Percentiles rank a stretch among this genome's conserved stretches.
Evolutionary conservation across 2,329 filamentous ascomycete genomes (phyloP).

Genomic region (Colletotrichum melonis): DNA sequence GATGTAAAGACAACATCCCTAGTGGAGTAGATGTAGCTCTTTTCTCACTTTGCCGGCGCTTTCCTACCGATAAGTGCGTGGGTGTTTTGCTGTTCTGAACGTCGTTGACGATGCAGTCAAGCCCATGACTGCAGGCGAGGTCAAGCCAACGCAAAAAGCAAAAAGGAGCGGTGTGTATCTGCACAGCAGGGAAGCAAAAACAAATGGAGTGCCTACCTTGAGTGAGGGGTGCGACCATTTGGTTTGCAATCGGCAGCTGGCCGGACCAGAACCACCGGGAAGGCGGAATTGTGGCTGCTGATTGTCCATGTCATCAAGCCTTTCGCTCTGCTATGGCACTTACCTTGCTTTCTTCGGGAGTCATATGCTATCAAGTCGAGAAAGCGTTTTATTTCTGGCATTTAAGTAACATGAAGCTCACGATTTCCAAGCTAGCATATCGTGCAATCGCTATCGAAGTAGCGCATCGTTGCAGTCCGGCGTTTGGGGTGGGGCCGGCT

Average conservation of each 20-base stretch:
- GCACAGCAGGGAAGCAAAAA: background rate
- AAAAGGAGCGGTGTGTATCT: background rate
- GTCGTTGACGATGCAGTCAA: background rate
- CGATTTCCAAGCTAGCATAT: no score
- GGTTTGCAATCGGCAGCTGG: background rate
- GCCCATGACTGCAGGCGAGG: background rate
- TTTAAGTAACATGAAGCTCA: background rate
- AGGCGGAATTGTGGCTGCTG: background rate
- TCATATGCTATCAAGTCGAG: background rate
- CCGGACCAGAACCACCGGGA: background rate
- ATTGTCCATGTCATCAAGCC: background rate
- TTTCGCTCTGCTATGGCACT: background rate
- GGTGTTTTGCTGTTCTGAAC: background rate
- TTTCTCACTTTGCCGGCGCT: background rate
- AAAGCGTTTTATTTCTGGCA: background rate
- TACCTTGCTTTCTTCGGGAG: background rate
- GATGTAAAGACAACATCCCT: background rate
- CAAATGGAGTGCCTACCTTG: background rate
- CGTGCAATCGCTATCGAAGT: rapidly evolving
- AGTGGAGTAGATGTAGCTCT: background rate
- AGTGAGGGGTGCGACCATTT: background rate
- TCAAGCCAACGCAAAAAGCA: background rate
- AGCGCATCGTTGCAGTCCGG: no score
- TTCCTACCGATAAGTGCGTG: background rate
- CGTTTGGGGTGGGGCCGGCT: background rate